A percentile compares a stretch with the other conserved stretches of the same genome.
These are phyloP conservation scores for Candida insectalens DNA, from an alignment of 805 yeast genomes.

Conservation along the genomic window DNA sequence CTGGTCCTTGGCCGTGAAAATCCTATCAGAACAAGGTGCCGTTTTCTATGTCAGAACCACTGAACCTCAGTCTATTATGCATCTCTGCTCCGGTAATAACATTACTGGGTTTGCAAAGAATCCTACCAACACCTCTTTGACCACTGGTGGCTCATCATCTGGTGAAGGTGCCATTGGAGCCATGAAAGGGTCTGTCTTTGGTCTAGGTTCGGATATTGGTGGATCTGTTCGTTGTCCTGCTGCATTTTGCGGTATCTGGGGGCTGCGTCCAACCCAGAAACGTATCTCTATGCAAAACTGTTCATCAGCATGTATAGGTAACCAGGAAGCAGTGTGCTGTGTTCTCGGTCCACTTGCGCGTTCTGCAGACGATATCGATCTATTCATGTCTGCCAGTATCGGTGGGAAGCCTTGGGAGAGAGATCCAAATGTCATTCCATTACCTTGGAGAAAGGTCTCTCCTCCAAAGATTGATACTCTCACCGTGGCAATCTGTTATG, in stretches of 20 bases:
- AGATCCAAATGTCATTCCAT: slow-evolving; percentile 36
- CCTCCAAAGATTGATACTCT: slow-evolving; percentile 24
- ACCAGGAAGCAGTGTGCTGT: slow-evolving; percentile 34
- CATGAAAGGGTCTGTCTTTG: slow-evolving; percentile 35
- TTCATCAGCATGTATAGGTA: slow-evolving; percentile 30
- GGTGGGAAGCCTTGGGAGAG: slow-evolving; percentile 44
- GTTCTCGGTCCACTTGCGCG: slow-evolving; percentile 38
- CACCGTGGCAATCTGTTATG: slow-evolving; percentile 37
- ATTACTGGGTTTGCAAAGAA: slow-evolving; percentile 39
- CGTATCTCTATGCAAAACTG: slow-evolving; percentile 31
- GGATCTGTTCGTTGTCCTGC: slow-evolving; percentile 49
- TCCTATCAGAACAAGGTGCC: slow-evolving; percentile 41
- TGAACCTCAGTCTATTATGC: slow-evolving; percentile 46
- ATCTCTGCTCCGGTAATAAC: slow-evolving; percentile 44
- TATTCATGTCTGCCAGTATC: slow-evolving; percentile 32
- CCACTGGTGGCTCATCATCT: slow-evolving; percentile 45
- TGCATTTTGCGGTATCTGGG: slow-evolving; percentile 38
- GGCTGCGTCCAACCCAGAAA: slow-evolving; percentile 37
- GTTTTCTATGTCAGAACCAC: slow-evolving; percentile 45
- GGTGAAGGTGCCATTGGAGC: slow-evolving; percentile 43
- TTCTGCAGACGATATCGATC: slow-evolving; percentile 35
- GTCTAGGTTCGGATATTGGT: slow-evolving; percentile 39
- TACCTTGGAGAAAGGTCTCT: slow-evolving; percentile 38
- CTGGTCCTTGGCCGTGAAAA: slow-evolving; percentile 29
- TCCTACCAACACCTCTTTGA: slow-evolving; percentile 34